Base-by-base conservation (phyloP, 2,329 filamentous ascomycete species). In the Ophiobolus disseminans region DNA sequence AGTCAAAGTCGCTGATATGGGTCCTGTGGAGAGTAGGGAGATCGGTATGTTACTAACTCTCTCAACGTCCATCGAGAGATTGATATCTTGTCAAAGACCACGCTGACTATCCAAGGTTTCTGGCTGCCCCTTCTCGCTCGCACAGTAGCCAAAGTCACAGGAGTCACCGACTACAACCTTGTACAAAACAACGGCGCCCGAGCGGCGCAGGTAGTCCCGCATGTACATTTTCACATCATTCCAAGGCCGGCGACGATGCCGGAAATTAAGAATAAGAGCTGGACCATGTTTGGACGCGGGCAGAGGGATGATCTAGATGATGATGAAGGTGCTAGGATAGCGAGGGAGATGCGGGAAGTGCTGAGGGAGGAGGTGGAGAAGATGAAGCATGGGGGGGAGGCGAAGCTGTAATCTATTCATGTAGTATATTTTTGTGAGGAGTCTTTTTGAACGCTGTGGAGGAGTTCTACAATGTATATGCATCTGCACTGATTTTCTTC, bases 201-300 rank as follows among this genome's bases (percentile, higher is more conserved):
- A 23, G 93, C 93, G 2, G 91, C 91, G 2, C 93, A 97, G 76
- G 91, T 96, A 13, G 91, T 97, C 2, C 88, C 89, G 17, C 93
- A 97, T 73, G 87, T 95, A 39, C 93, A 99, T 73, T 97, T 95
- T 71, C 94, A 99, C 64, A 82, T 97, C 42, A 95, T 99, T 25
- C 93, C 93, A 0, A 78, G 93, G 28, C 91, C 92, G 28, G 73
- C 66, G 17, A 78, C 79, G 11, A 69, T 70, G 61, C 70, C 73
- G 0, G 85, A 88, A 45, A 71, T 78, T 26, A 75, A 76, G 48
- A 75, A 73, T 60, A 82, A 82, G 77, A 86, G 85, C 68, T 92
- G 91, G 76, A 90, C 87, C 37, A 92, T 92, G 89, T 93, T 93
- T 76, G 90, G 89, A 1, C 75, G 86, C 11, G 90, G 90, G 0